Base-by-base conservation (phyloP, 2,329 filamentous ascomycete genomes). In the Talaromyces marneffei region DNA sequence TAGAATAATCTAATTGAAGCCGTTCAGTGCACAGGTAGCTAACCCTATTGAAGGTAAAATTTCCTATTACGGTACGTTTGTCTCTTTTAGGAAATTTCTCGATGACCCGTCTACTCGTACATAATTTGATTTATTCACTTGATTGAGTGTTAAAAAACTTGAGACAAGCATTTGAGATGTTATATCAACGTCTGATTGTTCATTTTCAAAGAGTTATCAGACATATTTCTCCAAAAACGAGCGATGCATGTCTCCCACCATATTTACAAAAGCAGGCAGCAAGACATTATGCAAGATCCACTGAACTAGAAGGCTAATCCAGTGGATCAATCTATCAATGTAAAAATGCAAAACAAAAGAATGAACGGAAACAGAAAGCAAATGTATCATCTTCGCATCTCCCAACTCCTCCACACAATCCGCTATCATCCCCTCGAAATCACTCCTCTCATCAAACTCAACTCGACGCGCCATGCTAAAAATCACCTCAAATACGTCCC, bases 151-250 rank as follows among this genome's bases (percentile, higher is more conserved):
- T 20, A 55, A 35, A 16, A 7, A 6, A 10, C 10, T 2, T 35
- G 8, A 35, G 33, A 33, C 33, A 35, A 35, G 33, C n/a, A n/a
- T n/a, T n/a, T n/a, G n/a, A n/a, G n/a, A n/a, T n/a, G n/a, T n/a
- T 18, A 29, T 9, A 48, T 48, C 14, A 48, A 52, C 16, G 48
- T 52, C 48, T 52, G 29, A 52, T 35, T 14, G 48, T 35, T 23
- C 48, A 52, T 50, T 50, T 50, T 50, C 46, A 50, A 50, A 50
- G 27, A 50, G 48, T 52, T 23, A 52, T 52, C 48, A 52, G 48
- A 52, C 48, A 52, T 23, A 52, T 20, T 52, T 52, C 48, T 52
- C 25, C 53, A 27, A 56, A 56, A 56, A 56, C 31, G 53, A 56
- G 53, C 53, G 53, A 56, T 18, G n/a, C n/a, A 56, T 44, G 53